Evolutionary conservation across 2,329 filamentous ascomycete genomes (phyloP).

Genomic region (Furcasterigmium furcatum): DNA sequence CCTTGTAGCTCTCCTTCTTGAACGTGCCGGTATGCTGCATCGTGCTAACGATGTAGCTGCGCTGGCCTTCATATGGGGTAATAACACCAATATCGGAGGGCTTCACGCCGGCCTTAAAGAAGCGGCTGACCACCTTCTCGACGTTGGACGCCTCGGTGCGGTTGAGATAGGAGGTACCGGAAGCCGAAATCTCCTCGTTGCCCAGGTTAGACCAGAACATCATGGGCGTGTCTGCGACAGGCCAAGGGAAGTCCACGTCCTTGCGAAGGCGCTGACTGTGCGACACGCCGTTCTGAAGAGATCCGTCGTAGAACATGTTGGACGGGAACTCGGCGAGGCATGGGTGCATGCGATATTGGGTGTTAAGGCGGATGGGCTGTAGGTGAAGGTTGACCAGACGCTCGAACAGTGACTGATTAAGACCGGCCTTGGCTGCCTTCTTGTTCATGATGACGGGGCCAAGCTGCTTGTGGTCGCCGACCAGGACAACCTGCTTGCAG

Average conservation of each 20-base stretch:
- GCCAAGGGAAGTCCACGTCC: conserved; percentile 98
- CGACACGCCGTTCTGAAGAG: conserved; percentile 93
- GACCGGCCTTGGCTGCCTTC: conserved; percentile 94
- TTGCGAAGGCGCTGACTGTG: conserved; percentile 82
- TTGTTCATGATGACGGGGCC: conserved; percentile 99
- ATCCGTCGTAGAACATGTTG: conserved; percentile 99
- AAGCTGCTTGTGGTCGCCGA: conserved; percentile 96
- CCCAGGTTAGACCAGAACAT: conserved; percentile 99
- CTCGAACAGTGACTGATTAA: conserved; percentile 98
- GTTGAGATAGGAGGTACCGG: conserved; percentile 96
- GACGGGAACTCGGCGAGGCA: conserved; percentile 96
- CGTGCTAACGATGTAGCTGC: conserved; percentile 97
- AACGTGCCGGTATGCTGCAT: conserved; percentile 98
- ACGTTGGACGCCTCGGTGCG: conserved; percentile 96
- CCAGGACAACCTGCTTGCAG: conserved; percentile 98
- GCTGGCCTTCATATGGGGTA: conserved; percentile 96
- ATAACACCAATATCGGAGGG: conserved; percentile 94
- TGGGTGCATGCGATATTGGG: conserved; percentile 99
- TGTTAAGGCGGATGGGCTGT: conserved; percentile 87
- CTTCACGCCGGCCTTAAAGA: conserved; percentile 98
- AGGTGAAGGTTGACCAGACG: conserved; percentile 89
- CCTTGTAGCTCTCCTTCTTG: conserved; percentile 98
- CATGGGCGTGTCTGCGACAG: conserved; percentile 90
- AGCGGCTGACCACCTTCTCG: conserved; percentile 96
- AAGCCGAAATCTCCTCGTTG: conserved; percentile 96